A percentile compares a stretch with the other conserved stretches of the same genome.
Conservation (phyloP, 768 basidiomycete genomes). For the Phylloporus arenicola region DNA sequence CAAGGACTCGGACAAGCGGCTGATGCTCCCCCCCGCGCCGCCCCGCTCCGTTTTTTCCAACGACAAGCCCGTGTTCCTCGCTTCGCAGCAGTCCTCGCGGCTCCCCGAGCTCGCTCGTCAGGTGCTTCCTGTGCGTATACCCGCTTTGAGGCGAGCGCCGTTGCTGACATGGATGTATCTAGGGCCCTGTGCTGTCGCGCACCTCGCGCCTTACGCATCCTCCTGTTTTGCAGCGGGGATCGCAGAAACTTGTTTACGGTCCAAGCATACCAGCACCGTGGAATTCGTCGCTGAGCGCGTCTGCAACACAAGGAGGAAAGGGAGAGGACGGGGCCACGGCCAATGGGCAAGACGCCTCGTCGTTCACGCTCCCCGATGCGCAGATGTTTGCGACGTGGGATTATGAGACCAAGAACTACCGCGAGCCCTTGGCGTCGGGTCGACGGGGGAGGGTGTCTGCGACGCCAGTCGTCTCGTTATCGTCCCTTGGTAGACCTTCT, state of each 20-base stretch:
- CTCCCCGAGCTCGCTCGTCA: constrained; percentile 63
- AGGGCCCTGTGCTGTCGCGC: constrained; percentile 54
- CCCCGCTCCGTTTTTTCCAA: constrained; percentile 38
- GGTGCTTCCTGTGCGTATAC: constrained; percentile 57
- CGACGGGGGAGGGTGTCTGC: constrained; percentile 24
- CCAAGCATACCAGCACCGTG: constrained; percentile 38
- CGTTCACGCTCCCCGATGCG: constrained; percentile 41
- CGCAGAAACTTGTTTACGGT: constrained; percentile 39
- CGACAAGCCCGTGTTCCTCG: constrained; percentile 56
- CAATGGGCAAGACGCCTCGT: constrained; percentile 22
- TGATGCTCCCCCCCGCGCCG: constrained; percentile 31
- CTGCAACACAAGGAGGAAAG: constrained; percentile 19
- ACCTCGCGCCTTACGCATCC: constrained; percentile 64
- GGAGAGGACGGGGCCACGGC: constrained; percentile 15
- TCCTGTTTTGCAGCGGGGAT: constrained; percentile 48
- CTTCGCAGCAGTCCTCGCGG: constrained; percentile 58
- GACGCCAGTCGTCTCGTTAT: constrained; percentile 16
- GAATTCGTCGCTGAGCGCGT: constrained; percentile 32
- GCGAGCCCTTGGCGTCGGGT: constrained; percentile 31
- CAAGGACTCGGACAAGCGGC: constrained; percentile 44
- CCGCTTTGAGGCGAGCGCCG: background rate
- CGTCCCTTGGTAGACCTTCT: constrained; percentile 18
- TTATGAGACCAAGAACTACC: constrained; percentile 40
- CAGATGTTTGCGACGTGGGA: constrained; percentile 48
- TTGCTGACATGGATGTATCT: constrained; percentile 8